phyloP scores from a whole-genome alignment of 768 basidiomycete species.

The Tricholoma bakamatsutake region DNA sequence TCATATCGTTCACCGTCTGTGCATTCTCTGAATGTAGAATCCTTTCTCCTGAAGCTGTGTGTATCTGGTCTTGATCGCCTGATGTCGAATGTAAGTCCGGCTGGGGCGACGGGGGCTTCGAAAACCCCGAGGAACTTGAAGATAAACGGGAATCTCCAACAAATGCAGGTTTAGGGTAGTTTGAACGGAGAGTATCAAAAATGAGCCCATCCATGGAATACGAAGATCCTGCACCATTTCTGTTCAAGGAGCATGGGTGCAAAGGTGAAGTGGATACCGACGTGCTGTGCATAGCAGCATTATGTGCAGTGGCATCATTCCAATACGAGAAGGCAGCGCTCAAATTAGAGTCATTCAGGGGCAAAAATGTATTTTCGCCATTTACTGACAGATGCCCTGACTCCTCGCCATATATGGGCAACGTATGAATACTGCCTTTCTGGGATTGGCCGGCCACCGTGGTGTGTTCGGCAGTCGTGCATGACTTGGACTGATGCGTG shows the following conservation, averaged over 20 bases:
- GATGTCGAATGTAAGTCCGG: neutral
- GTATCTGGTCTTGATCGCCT: neutral
- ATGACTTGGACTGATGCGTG: constrained; percentile 5
- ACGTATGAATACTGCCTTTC: constrained; percentile 15
- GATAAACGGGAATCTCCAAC: neutral
- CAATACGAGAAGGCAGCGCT: neutral
- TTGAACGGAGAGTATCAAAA: neutral
- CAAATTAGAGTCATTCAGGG: neutral
- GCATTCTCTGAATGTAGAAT: neutral
- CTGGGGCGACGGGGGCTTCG: too few relatives aligned
- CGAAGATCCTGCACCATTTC: neutral
- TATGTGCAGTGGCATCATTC: neutral
- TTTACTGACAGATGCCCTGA: constrained; percentile 46
- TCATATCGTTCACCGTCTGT: constrained; percentile 17
- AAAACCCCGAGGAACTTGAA: neutral
- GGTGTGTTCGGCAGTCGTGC: neutral
- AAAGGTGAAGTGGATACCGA: neutral
- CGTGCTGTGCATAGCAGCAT: neutral
- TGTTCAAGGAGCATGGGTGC: neutral
- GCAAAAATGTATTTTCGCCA: constrained; percentile 17
- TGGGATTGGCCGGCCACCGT: neutral
- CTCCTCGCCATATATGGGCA: constrained; percentile 60
- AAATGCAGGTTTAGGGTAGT: neutral
- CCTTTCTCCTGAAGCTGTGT: neutral
- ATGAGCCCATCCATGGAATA: neutral